Evolutionary conservation across 2,329 filamentous ascomycete genomes (phyloP).

Genomic region (Pseudogymnoascus verrucosus): DNA sequence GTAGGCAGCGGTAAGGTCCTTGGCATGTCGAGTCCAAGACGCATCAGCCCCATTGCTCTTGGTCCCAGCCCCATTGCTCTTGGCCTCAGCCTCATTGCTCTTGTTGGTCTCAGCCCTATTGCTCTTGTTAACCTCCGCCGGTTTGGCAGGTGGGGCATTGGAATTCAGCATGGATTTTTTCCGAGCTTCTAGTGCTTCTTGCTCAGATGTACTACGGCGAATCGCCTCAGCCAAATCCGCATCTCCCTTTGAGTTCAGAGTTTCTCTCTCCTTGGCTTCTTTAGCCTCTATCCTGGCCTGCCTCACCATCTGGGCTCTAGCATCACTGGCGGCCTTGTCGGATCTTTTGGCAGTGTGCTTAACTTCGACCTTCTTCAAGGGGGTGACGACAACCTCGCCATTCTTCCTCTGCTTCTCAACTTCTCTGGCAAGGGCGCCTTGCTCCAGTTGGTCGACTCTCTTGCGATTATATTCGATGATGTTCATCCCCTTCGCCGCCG

Average conservation of each 20-base stretch:
- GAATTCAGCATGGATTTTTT: neutral
- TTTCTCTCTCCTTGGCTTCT: constrained; percentile 20
- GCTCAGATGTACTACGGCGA: neutral
- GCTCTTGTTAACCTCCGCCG: neutral
- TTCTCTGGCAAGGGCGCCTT: neutral
- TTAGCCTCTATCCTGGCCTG: constrained; percentile 19
- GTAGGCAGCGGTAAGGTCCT: neutral
- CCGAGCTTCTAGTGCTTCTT: neutral
- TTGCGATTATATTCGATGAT: neutral
- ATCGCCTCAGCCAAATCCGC: constrained; percentile 21
- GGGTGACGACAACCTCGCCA: neutral
- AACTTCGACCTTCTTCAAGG: neutral
- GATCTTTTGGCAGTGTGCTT: neutral
- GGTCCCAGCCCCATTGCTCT: neutral
- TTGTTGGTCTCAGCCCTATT: neutral
- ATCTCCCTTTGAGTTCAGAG: constrained; percentile 24
- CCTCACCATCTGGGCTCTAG: neutral
- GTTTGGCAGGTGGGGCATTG: neutral
- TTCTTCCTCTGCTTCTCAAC: neutral
- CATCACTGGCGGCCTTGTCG: neutral
- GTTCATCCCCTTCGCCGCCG: neutral
- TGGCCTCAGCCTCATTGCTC: neutral
- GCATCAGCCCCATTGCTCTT: neutral
- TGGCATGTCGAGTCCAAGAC: neutral
- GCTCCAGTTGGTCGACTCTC: neutral